A percentile compares a stretch with the other conserved stretches of the same genome.
Conservation (phyloP, 331 rosid species). For the Rosa hybrid region DNA sequence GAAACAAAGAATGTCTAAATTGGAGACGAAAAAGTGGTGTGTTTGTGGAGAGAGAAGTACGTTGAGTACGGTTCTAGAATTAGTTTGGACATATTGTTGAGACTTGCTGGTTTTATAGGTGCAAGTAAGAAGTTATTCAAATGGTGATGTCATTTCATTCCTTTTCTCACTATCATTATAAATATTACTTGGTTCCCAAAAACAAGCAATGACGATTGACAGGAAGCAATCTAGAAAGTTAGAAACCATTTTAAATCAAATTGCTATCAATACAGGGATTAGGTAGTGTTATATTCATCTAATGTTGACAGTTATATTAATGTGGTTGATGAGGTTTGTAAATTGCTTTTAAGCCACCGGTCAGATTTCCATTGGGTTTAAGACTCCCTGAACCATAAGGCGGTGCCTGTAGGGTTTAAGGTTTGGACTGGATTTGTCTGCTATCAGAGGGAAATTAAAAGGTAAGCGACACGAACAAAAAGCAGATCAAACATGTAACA, state of each 20-base stretch:
- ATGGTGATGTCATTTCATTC: slow-evolving; percentile 23
- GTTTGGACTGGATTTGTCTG: not conserved
- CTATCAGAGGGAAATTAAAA: not conserved
- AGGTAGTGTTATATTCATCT: slow-evolving; percentile 55
- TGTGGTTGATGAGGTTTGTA: slow-evolving; percentile 35
- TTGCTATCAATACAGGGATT: slow-evolving; percentile 35
- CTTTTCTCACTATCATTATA: slow-evolving; percentile 1
- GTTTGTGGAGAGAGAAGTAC: not conserved
- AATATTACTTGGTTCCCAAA: slow-evolving; percentile 17
- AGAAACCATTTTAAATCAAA: slow-evolving; percentile 5
- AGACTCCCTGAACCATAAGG: slow-evolving; percentile 2
- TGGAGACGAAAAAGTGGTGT: not conserved
- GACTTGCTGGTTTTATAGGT: slow-evolving; percentile 44
- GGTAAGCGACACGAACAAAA: not conserved
- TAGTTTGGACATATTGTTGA: slow-evolving; percentile 17
- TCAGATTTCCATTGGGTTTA: slow-evolving; percentile 21
- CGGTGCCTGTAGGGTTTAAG: slow-evolving; percentile 17
- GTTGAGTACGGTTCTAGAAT: not conserved
- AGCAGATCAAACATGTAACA: slow-evolving; percentile 1
- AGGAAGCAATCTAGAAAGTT: slow-evolving; percentile 34
- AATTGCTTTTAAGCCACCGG: slow-evolving; percentile 26
- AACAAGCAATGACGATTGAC: slow-evolving; percentile 27
- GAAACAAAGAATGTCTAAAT: not conserved
- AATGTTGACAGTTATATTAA: slow-evolving; percentile 25
- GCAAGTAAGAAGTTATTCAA: slow-evolving; percentile 29